Evolutionary conservation across 306 rosid species (phyloP), one percentile per base, ranked within the genome.

Genomic region (Gastrolobium villosum): DNA sequence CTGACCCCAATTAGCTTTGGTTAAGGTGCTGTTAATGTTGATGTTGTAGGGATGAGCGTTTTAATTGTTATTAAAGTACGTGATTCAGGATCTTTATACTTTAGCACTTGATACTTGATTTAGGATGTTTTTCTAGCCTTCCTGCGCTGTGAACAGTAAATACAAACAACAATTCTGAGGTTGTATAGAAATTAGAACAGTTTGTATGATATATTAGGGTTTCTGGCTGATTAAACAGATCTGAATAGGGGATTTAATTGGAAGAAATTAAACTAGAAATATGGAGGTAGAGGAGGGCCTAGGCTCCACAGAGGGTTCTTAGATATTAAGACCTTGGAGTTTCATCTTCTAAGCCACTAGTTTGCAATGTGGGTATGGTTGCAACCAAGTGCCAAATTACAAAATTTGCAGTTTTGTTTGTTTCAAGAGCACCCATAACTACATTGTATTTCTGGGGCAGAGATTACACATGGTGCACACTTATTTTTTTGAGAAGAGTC

Each of bases 381-480:
- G 72, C 55, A 66, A 5, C 61, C 7, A 13, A 35, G 34, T 49
- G 31, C 72, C 56, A 10, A 44, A 44, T 45, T 14, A 49, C 13
- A 49, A 70, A 49, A 3, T 1, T 34, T 70, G n/a, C 60, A n/a
- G 14, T 49, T 44, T 48, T 44, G 55, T 44, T 3, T 7, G 3
- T 32, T 36, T 63, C 69, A 36, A 36, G 69, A 69, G 49, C 13
- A 32, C 72, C 5, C 53, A 14, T 9, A 10, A 8, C 41, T 34
- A 30, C 55, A 5, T 68, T 56, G 60, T 44, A 43, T 32, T 54
- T 65, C 36, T 31, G 54, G 10, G 32, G 54, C 8, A 13, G 73
- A 26, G 56, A 40, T 65, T 30, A 65, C 8, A 44, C 31, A 67
- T 56, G 75, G 30, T 57, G 62, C 53, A 45, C 65, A 10, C 43